Evolutionary conservation across 2,329 filamentous ascomycete species (phyloP), one percentile per base, ranked within the genome.

Genomic region (Lecanosticta acicola): DNA sequence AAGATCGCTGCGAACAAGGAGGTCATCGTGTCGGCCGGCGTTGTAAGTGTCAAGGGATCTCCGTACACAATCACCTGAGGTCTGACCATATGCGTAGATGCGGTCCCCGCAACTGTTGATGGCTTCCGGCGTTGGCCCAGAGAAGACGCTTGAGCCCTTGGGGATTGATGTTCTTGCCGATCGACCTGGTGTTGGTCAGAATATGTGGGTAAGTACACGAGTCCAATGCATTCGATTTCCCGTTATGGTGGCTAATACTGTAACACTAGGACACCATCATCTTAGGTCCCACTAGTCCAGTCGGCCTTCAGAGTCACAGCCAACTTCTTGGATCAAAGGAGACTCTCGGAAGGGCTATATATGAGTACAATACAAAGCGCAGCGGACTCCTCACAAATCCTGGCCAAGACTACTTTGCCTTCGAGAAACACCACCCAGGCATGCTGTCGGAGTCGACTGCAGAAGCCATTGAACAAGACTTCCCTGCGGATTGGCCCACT

Each of bases 1-100:
- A 61, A 36, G 20, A 42, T 62, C 32, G 39, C 45, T 0, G 66
- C 66, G 1, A 62, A 57, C 9, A 67, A 68, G 37, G 70, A 73
- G 51, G 66, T 73, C 21, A 69, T 74, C 20, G 45, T 73, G 1
- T 69, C 69, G 0, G 69, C 67, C 1, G 70, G 69, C 13, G 59
- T 62, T 2, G 69, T 70, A n/a, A n/a, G n/a, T n/a, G n/a, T n/a
- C n/a, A n/a, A n/a, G n/a, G n/a, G n/a, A n/a, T n/a, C n/a, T n/a
- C n/a, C n/a, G n/a, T n/a, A n/a, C n/a, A n/a, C n/a, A n/a, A n/a
- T n/a, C n/a, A n/a, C n/a, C n/a, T n/a, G n/a, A n/a, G n/a, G n/a
- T n/a, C n/a, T 45, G 4, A 16, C n/a, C n/a, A n/a, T n/a, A n/a
- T n/a, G n/a, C n/a, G n/a, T n/a, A n/a, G n/a, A n/a, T n/a, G 33